These are phyloP conservation scores for Nitzschia putrida DNA, from an alignment of 108 stramenopile species.

Conservation along the genomic window DNA sequence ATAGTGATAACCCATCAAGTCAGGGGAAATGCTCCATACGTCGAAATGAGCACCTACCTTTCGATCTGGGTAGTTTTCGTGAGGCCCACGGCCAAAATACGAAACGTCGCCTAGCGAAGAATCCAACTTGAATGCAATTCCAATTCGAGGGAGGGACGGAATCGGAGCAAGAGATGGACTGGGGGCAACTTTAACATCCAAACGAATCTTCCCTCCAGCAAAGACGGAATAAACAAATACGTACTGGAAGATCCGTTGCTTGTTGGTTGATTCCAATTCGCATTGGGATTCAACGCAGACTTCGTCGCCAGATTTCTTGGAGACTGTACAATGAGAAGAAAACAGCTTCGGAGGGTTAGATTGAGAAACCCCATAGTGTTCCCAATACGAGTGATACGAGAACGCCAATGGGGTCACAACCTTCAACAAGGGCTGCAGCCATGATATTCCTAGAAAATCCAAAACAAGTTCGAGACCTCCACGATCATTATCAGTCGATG, in stretches of 20 bases:
- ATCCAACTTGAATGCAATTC: constrained; percentile 51
- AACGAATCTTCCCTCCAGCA: constrained; percentile 26
- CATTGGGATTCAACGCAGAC: not conserved
- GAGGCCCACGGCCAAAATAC: constrained; percentile 67
- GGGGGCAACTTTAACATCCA: constrained; percentile 29
- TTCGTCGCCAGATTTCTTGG: not conserved
- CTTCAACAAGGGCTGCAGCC: constrained; percentile 12
- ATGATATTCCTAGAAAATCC: constrained; percentile 28
- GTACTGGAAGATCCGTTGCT: constrained; percentile 7
- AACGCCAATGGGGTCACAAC: constrained; percentile 10
- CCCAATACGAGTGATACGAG: constrained; percentile 53
- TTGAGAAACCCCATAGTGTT: constrained; percentile 35
- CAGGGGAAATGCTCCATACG: constrained; percentile 40
- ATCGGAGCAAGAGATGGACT: constrained; percentile 4
- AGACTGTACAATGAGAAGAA: not conserved
- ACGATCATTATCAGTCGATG: constrained; percentile 85
- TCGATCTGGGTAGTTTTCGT: constrained; percentile 78
- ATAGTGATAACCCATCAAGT: constrained; percentile 46
- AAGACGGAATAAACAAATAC: constrained; percentile 25
- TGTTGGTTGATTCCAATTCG: not conserved
- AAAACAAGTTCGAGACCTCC: constrained; percentile 59
- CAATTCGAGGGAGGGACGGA: constrained; percentile 65
- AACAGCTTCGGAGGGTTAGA: constrained; percentile 24
- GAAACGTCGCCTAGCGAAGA: constrained; percentile 34
- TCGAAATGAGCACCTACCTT: constrained; percentile 44